These are phyloP conservation scores for Alternaria arborescens DNA, from an alignment of 2,329 filamentous ascomycete genomes.

Conservation along the genomic window DNA sequence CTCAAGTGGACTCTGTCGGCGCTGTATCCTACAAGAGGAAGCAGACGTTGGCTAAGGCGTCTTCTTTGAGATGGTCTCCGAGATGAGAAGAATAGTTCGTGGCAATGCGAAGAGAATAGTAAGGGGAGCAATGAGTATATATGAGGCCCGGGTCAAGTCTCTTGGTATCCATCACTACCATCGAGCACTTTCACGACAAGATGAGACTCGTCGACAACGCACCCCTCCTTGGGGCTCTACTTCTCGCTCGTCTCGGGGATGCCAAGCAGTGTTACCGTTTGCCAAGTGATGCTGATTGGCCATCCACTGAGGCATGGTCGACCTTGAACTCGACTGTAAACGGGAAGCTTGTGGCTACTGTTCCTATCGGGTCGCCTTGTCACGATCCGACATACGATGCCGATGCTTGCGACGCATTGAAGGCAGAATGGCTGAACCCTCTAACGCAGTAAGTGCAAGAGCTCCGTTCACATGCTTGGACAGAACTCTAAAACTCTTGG, in stretches of 20 bases:
- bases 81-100: slow-evolving; percentile 7
- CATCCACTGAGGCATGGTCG: slow-evolving; percentile 40
- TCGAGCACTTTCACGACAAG: slow-evolving; percentile 3
- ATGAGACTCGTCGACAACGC: slow-evolving; percentile 15
- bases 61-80: slow-evolving; percentile 13
- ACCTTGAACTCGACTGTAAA: slow-evolving; percentile 50
- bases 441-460: slow-evolving; percentile 27
- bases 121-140: slow-evolving; percentile 12
- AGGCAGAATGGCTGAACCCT: slow-evolving; percentile 27
- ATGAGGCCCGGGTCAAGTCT: background rate
- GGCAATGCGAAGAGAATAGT: slow-evolving; percentile 5
- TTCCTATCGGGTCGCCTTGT: slow-evolving; percentile 51
- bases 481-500: slow-evolving; percentile 6
- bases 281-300: slow-evolving; percentile 52
- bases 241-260: slow-evolving; percentile 3
- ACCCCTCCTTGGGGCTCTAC: slow-evolving; percentile 8
- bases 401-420: slow-evolving; percentile 22
- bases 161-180: background rate
- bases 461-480: slow-evolving; percentile 3
- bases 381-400: slow-evolving; percentile 39
- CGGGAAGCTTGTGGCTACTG: slow-evolving; percentile 51
- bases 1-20: slow-evolving; percentile 7
- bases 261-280: slow-evolving; percentile 18
- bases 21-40: slow-evolving; percentile 11
- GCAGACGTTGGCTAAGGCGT: background rate